Evolutionary conservation across 169 alveolate genomes (phyloP).

Genomic region (Amoebophrya sp.): DNA sequence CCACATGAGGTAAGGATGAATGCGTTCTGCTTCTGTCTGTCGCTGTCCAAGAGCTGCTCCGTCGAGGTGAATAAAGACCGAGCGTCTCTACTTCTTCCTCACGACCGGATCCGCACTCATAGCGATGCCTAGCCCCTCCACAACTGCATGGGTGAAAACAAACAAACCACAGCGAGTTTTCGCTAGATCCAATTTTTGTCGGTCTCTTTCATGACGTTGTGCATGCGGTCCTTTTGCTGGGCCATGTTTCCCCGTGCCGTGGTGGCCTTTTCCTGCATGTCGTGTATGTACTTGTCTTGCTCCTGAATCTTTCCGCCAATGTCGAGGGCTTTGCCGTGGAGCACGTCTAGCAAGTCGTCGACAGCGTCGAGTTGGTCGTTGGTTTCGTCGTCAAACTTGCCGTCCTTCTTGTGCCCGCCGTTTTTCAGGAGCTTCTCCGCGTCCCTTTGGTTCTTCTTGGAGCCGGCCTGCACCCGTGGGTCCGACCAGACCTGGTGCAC

Average conservation of each 20-base stretch:
- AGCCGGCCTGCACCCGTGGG: neutral
- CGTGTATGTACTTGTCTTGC: neutral
- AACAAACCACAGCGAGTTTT: neutral
- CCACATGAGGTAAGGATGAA: too few relatives aligned
- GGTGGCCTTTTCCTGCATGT: neutral
- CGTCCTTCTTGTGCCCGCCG: neutral
- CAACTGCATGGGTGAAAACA: too few relatives aligned
- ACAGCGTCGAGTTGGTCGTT: neutral
- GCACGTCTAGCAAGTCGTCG: neutral
- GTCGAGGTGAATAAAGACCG: too few relatives aligned
- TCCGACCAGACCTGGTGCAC: neutral
- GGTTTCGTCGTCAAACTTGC: neutral
- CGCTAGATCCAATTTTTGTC: conserved; percentile 1
- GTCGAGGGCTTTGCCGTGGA: neutral
- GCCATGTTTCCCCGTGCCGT: neutral
- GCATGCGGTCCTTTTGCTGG: neutral
- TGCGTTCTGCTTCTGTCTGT: too few relatives aligned
- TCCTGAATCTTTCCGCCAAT: neutral
- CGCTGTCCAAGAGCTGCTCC: too few relatives aligned
- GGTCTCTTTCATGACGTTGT: neutral
- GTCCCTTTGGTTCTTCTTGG: neutral
- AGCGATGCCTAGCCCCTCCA: too few relatives aligned
- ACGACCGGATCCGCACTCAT: too few relatives aligned
- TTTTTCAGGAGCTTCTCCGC: neutral
- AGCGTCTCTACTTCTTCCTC: too few relatives aligned